Percentiles rank a stretch among this genome's conserved stretches.
phyloP scores from a whole-genome alignment of 768 basidiomycete genomes.

The Kwoniella bestiolae region DNA sequence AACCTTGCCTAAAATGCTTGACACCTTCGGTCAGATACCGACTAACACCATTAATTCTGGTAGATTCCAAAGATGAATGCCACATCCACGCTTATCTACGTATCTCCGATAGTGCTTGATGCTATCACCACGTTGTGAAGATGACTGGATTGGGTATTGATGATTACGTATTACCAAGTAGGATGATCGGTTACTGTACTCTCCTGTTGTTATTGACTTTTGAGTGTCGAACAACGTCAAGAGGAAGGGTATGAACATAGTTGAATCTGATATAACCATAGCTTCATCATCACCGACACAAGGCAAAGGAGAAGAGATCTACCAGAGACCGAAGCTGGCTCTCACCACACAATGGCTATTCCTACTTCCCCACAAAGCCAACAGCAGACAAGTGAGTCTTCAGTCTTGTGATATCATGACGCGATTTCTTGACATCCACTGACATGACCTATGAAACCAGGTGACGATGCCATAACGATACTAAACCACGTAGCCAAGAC shows the following conservation, averaged over 20 bases:
- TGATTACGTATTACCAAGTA: slow-evolving; percentile 13
- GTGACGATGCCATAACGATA: slow-evolving; percentile 25
- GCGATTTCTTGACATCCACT: too few species aligned
- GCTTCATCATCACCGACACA: too few species aligned
- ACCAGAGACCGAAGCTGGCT: neutral
- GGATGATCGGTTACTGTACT: neutral
- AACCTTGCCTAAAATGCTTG: neutral
- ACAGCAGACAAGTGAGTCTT: neutral
- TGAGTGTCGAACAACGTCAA: neutral
- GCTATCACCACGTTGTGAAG: slow-evolving; percentile 5
- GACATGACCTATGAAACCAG: neutral
- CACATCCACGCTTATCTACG: slow-evolving; percentile 8
- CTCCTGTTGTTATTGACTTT: slow-evolving; percentile 4
- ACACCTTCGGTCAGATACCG: slow-evolving; percentile 12
- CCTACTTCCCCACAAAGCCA: neutral
- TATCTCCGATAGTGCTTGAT: slow-evolving; percentile 4
- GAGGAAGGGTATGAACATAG: neutral
- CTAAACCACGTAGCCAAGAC: slow-evolving; percentile 33
- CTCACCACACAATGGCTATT: slow-evolving; percentile 12
- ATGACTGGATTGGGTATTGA: neutral
- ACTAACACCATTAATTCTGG: too few species aligned
- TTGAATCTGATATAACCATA: neutral
- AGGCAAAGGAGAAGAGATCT: too few species aligned
- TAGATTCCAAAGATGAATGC: slow-evolving; percentile 5
- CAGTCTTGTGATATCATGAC: neutral